Percentiles rank a stretch among this genome's conserved stretches.
Evolutionary conservation across 2,329 filamentous ascomycete genomes (phyloP).

Genomic region (Diaporthe humulicola): DNA sequence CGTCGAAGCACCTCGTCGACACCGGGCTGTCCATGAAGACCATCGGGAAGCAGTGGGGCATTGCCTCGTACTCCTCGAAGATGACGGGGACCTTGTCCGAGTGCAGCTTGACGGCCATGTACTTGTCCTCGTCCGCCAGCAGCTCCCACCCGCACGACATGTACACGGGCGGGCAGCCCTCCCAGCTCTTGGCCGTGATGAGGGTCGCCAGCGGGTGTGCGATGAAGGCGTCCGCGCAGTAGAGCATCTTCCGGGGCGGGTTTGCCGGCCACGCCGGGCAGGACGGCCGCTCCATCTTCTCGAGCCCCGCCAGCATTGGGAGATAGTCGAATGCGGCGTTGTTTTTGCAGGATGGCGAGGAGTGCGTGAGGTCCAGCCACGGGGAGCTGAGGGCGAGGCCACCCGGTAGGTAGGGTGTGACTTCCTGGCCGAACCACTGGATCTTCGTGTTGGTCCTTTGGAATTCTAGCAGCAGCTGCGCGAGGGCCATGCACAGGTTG

Average conservation of each 20-base stretch:
- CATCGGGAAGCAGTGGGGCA: conserved; percentile 82
- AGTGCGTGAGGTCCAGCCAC: conserved; percentile 79
- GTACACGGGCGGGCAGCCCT: conserved; percentile 74
- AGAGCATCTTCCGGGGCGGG: conserved; percentile 67
- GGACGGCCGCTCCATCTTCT: conserved; percentile 50
- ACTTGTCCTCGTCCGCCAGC: conserved; percentile 75
- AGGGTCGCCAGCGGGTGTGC: conserved; percentile 78
- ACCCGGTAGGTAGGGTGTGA: conserved; percentile 75
- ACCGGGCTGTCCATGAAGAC: conserved; percentile 63
- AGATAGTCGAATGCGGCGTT: conserved; percentile 76
- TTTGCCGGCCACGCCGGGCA: conserved; percentile 70
- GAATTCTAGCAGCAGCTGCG: conserved; percentile 78
- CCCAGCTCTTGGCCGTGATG: conserved; percentile 71
- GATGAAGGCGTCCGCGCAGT: conserved; percentile 66
- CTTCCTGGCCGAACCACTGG: conserved; percentile 70
- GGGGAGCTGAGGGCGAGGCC: conserved; percentile 74
- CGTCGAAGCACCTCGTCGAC: conserved; percentile 65
- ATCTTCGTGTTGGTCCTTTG: conserved; percentile 61
- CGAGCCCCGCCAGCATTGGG: conserved; percentile 54
- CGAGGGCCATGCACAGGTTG: conserved; percentile 75
- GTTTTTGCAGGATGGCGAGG: conserved; percentile 65
- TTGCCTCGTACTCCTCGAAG: conserved; percentile 82
- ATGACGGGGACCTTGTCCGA: conserved; percentile 71
- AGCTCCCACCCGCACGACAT: conserved; percentile 79
- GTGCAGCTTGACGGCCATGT: conserved; percentile 69